Conservation (phyloP, 2,329 filamentous ascomycete species). For the Tolypocladium ophioglossoides region DNA sequence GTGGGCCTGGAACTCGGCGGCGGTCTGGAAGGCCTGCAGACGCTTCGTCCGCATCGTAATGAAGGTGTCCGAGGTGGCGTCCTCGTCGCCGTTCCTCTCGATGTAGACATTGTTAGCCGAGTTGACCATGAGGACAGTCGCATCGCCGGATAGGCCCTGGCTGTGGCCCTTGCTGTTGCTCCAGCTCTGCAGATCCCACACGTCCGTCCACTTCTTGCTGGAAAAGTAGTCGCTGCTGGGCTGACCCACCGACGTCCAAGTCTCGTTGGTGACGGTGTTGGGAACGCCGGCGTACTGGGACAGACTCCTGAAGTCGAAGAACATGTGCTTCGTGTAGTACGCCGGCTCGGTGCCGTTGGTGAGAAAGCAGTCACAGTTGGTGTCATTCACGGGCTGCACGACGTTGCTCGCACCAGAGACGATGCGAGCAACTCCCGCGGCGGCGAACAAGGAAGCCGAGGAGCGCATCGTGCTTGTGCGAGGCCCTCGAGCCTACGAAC, state of each 20-base stretch:
- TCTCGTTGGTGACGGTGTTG: constrained; percentile 15
- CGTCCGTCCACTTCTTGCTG: constrained; percentile 20
- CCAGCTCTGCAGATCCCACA: constrained; percentile 30
- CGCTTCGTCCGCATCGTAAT: constrained; percentile 37
- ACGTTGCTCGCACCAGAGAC: not conserved
- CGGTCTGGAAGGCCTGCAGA: constrained; percentile 31
- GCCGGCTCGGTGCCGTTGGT: constrained; percentile 32
- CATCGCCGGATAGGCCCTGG: constrained; percentile 14
- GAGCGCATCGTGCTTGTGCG: too few relatives aligned
- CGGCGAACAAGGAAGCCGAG: not conserved
- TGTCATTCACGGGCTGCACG: constrained; percentile 10
- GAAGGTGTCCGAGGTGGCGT: constrained; percentile 25
- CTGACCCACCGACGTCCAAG: constrained; percentile 15
- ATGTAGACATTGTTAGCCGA: constrained; percentile 36
- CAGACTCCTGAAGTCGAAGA: constrained; percentile 39
- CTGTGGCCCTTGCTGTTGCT: constrained; percentile 26
- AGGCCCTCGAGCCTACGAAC: too few relatives aligned
- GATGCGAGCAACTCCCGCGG: not conserved
- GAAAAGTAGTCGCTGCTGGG: constrained; percentile 29
- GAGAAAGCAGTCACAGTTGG: constrained; percentile 35
- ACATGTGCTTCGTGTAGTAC: constrained; percentile 35
- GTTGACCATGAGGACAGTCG: constrained; percentile 26
- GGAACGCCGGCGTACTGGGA: constrained; percentile 27
- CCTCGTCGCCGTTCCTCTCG: constrained; percentile 26
- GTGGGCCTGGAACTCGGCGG: constrained; percentile 35